phyloP scores from a whole-genome alignment of 1,139 yeast species.

The Pichia norvegensis region DNA sequence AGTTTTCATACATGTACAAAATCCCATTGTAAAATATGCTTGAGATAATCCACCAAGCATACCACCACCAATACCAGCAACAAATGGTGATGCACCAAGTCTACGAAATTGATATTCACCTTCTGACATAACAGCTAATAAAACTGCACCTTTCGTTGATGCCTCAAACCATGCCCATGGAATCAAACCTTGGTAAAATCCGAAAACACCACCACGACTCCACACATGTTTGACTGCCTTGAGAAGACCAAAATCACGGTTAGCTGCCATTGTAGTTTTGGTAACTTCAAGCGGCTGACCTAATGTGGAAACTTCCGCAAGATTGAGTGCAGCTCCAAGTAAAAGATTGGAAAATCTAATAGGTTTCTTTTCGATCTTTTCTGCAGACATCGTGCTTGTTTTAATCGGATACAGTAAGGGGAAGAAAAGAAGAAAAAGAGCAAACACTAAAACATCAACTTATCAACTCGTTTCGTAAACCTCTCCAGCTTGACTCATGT shows the following conservation, averaged over 20 bases:
- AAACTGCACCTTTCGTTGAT: conserved; percentile 97
- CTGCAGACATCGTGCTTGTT: conserved; percentile 2
- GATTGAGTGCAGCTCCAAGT: conserved; percentile 86
- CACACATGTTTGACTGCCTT: conserved; percentile 72
- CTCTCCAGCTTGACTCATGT: not conserved
- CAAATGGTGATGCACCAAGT: conserved; percentile 62
- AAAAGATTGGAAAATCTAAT: conserved; percentile 82
- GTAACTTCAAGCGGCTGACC: conserved; percentile 96
- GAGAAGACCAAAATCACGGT: conserved; percentile 60
- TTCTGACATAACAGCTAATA: conserved; percentile 86
- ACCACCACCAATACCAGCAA: conserved; percentile 93
- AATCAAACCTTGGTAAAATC: conserved; percentile 93
- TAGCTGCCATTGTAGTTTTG: conserved; percentile 98
- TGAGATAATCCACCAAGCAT: conserved; percentile 92
- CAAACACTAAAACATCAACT: not conserved
- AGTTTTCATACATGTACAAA: conserved; percentile 96
- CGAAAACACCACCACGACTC: conserved; percentile 87
- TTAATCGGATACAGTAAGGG: not conserved
- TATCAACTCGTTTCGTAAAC: not conserved
- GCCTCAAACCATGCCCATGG: conserved; percentile 99
- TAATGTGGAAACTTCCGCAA: conserved; percentile 87
- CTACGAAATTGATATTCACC: conserved; percentile 69
- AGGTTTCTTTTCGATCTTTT: conserved; percentile 58
- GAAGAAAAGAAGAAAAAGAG: not conserved
- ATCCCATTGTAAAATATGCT: conserved; percentile 93